These are phyloP conservation scores for Conticribra guillardii DNA, from an alignment of 108 stramenopile genomes.

Conservation along the genomic window DNA sequence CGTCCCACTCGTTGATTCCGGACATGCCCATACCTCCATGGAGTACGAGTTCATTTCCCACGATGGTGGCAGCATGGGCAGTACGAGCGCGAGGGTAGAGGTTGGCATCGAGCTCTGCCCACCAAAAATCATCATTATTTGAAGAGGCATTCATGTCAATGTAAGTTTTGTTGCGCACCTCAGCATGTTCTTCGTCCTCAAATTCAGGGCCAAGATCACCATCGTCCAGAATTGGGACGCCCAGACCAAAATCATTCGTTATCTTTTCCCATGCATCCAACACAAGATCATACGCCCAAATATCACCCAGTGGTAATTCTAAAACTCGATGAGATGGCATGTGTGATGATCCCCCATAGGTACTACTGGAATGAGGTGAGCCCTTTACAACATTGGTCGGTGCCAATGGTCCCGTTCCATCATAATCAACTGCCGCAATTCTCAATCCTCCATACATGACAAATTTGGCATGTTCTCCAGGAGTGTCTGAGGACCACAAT, in stretches of 20 bases:
- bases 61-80: conserved; percentile 59
- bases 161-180: too few relatives aligned
- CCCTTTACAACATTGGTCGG: conserved; percentile 43
- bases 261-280: conserved; percentile 43
- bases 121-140: conserved; percentile 31
- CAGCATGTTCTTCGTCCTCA: conserved; percentile 7
- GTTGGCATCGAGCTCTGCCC: conserved; percentile 19
- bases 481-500: conserved; percentile 19
- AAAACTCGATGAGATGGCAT: conserved; percentile 22
- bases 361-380: background rate
- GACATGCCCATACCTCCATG: conserved; percentile 54
- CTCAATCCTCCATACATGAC: conserved; percentile 55
- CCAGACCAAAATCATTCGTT: conserved; percentile 35
- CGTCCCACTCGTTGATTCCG: conserved; percentile 42
- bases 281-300: conserved; percentile 52
- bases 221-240: background rate
- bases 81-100: conserved; percentile 46
- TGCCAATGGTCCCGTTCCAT: background rate
- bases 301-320: conserved; percentile 52
- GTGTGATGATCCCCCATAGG: conserved; percentile 21
- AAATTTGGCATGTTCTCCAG: conserved; percentile 28
- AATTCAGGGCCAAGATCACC: background rate
- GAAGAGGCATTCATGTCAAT: too few relatives aligned
- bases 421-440: conserved; percentile 25
- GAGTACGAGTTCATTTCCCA: conserved; percentile 48